phyloP scores from a whole-genome alignment of 2,329 filamentous ascomycete genomes.

The Fusarium sp. region DNA sequence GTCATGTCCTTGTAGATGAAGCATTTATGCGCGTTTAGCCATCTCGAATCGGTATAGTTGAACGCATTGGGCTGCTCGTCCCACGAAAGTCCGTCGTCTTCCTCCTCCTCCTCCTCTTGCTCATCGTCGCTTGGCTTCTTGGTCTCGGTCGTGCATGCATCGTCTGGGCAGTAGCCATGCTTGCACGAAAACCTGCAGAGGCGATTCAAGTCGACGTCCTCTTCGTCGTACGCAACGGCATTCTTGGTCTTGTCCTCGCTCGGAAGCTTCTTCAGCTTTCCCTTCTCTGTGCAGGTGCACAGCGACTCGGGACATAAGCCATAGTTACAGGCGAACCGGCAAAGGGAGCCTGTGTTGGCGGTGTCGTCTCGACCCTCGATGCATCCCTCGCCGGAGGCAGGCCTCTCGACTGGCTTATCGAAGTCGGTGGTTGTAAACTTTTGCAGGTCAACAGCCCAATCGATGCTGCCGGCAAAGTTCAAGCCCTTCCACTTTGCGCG shows the following conservation, averaged over 20 bases:
- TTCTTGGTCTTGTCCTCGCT: not conserved
- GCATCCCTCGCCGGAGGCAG: not conserved
- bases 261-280: not conserved
- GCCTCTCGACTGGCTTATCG: not conserved
- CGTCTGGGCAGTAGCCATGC: not conserved
- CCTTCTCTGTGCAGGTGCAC: not conserved
- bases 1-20: not conserved
- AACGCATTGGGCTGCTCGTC: not conserved
- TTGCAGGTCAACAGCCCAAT: slow-evolving; percentile 19
- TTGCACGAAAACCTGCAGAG: slow-evolving; percentile 1
- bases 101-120: not conserved
- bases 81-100: not conserved
- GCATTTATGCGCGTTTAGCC: not conserved
- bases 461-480: slow-evolving; percentile 10
- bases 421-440: not conserved
- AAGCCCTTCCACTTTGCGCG: not conserved
- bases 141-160: not conserved
- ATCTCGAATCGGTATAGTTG: not conserved
- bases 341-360: not conserved
- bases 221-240: not conserved
- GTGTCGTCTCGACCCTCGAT: not conserved
- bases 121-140: not conserved
- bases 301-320: not conserved
- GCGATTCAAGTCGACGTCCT: not conserved
- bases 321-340: not conserved